Percentiles rank a stretch among this genome's conserved stretches.
These are phyloP conservation scores for Ophiostoma angusticollis DNA, from an alignment of 2,329 filamentous ascomycete genomes.

Conservation along the genomic window DNA sequence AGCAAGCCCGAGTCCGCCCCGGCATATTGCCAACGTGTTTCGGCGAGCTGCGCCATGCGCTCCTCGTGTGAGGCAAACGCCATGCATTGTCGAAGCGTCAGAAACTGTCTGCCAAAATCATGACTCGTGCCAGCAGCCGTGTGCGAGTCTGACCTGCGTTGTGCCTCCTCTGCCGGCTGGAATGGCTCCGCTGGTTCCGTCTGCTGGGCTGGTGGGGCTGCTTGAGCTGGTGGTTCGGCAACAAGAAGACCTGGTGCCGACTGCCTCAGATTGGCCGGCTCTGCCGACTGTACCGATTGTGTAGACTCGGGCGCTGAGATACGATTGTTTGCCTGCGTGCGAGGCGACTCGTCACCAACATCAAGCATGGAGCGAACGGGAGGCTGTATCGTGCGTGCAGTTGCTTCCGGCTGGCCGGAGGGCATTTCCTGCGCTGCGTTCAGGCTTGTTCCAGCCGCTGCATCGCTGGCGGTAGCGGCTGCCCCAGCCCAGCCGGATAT, in stretches of 20 bases:
- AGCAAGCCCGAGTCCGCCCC: conserved; percentile 58
- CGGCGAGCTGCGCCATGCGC: conserved; percentile 61
- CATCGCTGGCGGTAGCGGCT: too few species aligned
- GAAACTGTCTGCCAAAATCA: conserved; percentile 17
- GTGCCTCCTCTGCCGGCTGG: background rate
- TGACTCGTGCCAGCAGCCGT: background rate
- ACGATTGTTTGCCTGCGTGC: background rate
- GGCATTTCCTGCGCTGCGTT: too few species aligned
- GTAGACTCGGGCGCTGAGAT: conserved; percentile 3
- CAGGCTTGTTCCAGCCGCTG: too few species aligned
- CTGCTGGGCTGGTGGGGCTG: conserved; percentile 19
- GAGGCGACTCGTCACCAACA: conserved; percentile 6
- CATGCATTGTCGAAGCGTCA: conserved; percentile 50
- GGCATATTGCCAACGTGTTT: conserved; percentile 58
- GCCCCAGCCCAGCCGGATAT: background rate
- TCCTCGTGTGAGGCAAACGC: conserved; percentile 51
- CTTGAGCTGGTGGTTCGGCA: conserved; percentile 21
- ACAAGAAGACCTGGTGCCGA: background rate
- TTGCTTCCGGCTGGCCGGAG: background rate
- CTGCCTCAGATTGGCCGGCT: conserved; percentile 17
- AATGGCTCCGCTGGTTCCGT: conserved; percentile 1
- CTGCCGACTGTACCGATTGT: conserved; percentile 19
- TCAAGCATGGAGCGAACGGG: conserved; percentile 13
- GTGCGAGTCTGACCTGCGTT: background rate
- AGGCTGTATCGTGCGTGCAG: conserved; percentile 2